Percentiles rank a stretch among this genome's conserved stretches.
These are phyloP conservation scores for Baeospora myosura DNA, from an alignment of 1,284 basidiomycete species.

Conservation along the genomic window DNA sequence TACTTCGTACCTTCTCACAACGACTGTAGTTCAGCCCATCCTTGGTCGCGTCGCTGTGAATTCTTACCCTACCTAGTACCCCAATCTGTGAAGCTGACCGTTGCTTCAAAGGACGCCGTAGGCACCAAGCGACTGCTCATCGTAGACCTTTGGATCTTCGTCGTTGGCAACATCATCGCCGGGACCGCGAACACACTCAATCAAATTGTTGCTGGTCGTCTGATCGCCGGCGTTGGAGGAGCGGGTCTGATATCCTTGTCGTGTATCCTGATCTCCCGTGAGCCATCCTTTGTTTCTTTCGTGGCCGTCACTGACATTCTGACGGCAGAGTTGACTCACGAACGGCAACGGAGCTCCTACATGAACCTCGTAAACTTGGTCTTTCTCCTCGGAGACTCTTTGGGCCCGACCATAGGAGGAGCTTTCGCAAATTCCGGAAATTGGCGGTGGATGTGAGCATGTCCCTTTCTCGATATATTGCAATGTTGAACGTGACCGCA, in stretches of 20 bases:
- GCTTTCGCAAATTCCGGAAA: slow-evolving; percentile 24
- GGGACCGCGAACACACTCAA: slow-evolving; percentile 30
- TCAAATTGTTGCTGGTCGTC: slow-evolving; percentile 31
- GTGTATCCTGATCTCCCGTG: slow-evolving; percentile 30
- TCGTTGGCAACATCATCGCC: slow-evolving; percentile 33
- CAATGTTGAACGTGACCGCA: neutral
- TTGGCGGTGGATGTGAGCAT: slow-evolving; percentile 27
- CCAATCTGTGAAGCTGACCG: neutral
- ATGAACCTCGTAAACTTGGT: slow-evolving; percentile 27
- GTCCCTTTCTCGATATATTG: neutral
- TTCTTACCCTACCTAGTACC: neutral
- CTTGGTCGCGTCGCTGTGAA: slow-evolving; percentile 24
- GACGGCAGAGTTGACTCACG: slow-evolving; percentile 23
- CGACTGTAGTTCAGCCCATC: slow-evolving; percentile 25
- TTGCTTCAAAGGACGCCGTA: slow-evolving; percentile 20
- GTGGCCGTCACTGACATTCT: neutral
- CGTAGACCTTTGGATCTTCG: slow-evolving; percentile 28
- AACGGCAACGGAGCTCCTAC: slow-evolving; percentile 25
- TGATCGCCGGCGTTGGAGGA: slow-evolving; percentile 33
- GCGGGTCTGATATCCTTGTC: slow-evolving; percentile 33
- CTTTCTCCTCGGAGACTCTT: slow-evolving; percentile 24
- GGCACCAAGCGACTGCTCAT: slow-evolving; percentile 23
- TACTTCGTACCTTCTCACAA: slow-evolving; percentile 26
- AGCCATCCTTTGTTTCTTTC: slow-evolving; percentile 7
- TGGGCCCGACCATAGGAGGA: slow-evolving; percentile 26